These are phyloP conservation scores for Zygosaccharomyces gambellarensis DNA, from an alignment of 805 yeast species.

Conservation along the genomic window DNA sequence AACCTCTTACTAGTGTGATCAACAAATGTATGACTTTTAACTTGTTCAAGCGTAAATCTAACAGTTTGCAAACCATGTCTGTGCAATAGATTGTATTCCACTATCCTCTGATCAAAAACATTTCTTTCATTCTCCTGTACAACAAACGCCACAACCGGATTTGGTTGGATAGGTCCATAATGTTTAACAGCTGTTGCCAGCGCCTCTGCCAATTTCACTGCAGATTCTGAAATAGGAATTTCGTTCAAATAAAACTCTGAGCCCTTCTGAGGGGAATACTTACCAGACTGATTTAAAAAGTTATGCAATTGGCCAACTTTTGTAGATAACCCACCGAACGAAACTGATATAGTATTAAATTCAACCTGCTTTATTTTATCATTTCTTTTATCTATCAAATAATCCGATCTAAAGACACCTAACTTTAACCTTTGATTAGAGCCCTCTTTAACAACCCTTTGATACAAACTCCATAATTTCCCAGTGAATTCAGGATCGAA, in stretches of 20 bases:
- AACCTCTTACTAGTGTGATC: conserved; percentile 42
- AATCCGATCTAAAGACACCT: conserved; percentile 88
- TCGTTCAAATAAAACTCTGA: conserved; percentile 41
- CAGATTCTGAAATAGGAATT: conserved; percentile 65
- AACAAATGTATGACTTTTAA: conserved; percentile 41
- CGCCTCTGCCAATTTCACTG: conserved; percentile 57
- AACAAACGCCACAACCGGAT: conserved; percentile 63
- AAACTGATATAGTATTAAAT: conserved; percentile 91
- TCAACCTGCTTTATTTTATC: conserved; percentile 82
- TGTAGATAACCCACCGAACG: conserved; percentile 86
- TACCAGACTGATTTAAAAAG: conserved; percentile 55
- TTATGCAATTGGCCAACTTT: conserved; percentile 74
- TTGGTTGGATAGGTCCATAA: conserved; percentile 38
- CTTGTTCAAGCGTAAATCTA: conserved; percentile 64
- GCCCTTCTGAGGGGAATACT: conserved; percentile 42
- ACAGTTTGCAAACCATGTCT: conserved; percentile 54
- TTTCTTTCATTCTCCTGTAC: conserved; percentile 85
- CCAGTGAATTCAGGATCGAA: conserved; percentile 80
- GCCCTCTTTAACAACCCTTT: conserved; percentile 44
- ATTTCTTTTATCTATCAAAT: conserved; percentile 54
- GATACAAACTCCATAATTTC: conserved; percentile 58
- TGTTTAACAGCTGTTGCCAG: conserved; percentile 59
- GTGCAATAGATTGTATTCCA: conserved; percentile 65
- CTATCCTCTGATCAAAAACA: conserved; percentile 82
- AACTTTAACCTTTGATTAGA: conserved; percentile 63